Evolutionary conservation across 257 asterid genomes (phyloP).

Genomic region (Solanum arcanum): DNA sequence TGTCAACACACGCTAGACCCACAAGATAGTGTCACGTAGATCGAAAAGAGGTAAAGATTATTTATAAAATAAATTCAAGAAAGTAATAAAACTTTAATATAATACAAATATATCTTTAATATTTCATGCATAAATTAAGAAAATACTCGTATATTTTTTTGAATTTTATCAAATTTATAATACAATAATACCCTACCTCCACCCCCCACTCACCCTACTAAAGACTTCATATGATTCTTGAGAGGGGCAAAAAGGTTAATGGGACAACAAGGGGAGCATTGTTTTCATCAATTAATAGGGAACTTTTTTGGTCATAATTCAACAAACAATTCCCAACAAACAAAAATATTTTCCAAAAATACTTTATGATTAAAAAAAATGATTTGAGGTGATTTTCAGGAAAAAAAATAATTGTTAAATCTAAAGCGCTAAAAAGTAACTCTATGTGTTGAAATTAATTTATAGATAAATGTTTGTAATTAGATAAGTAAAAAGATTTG

Average conservation of each 20-base stretch:
- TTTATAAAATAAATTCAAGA: too few relatives aligned
- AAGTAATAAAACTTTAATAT: too few relatives aligned
- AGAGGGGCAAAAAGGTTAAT: not conserved
- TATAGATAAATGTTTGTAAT: not conserved
- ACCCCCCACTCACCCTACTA: too few relatives aligned
- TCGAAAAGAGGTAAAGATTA: rapidly evolving
- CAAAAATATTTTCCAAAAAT: not conserved
- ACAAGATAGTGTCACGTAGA: too few relatives aligned
- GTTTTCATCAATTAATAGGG: not conserved
- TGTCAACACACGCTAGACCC: too few relatives aligned
- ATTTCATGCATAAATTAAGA: too few relatives aligned
- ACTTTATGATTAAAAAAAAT: not conserved
- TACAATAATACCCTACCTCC: too few relatives aligned
- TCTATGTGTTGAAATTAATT: not conserved
- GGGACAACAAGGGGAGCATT: not conserved
- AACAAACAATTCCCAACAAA: not conserved
- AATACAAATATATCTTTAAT: too few relatives aligned
- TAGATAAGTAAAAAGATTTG: not conserved
- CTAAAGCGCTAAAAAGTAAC: not conserved
- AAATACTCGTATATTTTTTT: too few relatives aligned
- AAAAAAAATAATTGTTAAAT: not conserved
- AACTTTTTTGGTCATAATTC: not conserved
- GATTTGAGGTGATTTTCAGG: not conserved
- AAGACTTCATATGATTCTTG: not conserved
- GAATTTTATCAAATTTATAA: not conserved